Percentiles rank a stretch among this genome's conserved stretches.
These are phyloP conservation scores for Hypomyces rosellus DNA, from an alignment of 2,329 filamentous ascomycete genomes.

Conservation along the genomic window DNA sequence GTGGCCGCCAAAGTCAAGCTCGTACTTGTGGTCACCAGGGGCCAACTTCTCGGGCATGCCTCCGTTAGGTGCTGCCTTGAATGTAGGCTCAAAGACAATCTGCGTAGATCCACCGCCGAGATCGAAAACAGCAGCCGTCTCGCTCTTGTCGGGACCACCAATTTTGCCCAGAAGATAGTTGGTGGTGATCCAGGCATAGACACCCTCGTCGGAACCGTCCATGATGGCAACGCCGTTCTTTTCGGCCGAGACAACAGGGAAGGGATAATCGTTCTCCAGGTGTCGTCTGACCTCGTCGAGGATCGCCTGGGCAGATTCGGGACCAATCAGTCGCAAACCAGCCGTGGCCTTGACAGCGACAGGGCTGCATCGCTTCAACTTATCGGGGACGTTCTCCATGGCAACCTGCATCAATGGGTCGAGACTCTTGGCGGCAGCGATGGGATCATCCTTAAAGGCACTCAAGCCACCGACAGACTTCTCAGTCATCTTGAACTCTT, in stretches of 20 bases:
- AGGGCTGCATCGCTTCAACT: constrained; percentile 85
- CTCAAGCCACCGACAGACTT: constrained; percentile 80
- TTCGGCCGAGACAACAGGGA: constrained; percentile 82
- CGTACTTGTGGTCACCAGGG: constrained; percentile 93
- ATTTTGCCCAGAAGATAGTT: constrained; percentile 99
- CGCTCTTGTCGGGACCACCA: constrained; percentile 80
- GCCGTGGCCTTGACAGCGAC: constrained; percentile 98
- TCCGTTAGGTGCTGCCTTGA: constrained; percentile 63
- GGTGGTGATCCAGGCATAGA: constrained; percentile 98
- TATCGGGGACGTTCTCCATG: constrained; percentile 75
- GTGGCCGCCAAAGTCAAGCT: constrained; percentile 81
- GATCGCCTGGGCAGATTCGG: constrained; percentile 75
- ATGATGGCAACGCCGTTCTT: constrained; percentile 91
- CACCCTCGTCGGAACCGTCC: constrained; percentile 94
- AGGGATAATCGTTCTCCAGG: constrained; percentile 85
- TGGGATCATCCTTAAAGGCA: constrained; percentile 77
- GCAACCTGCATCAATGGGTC: constrained; percentile 84
- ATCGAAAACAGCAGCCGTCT: constrained; percentile 92
- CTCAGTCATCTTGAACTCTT: constrained; percentile 89
- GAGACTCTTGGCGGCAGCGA: constrained; percentile 82
- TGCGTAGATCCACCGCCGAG: constrained; percentile 95
- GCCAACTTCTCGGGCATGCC: constrained; percentile 81
- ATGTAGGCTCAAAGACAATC: constrained; percentile 96
- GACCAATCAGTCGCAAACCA: constrained; percentile 79
- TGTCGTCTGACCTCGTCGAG: constrained; percentile 76